These are phyloP conservation scores for Huntiella moniliformis DNA, from an alignment of 2,329 filamentous ascomycete genomes.

Conservation along the genomic window DNA sequence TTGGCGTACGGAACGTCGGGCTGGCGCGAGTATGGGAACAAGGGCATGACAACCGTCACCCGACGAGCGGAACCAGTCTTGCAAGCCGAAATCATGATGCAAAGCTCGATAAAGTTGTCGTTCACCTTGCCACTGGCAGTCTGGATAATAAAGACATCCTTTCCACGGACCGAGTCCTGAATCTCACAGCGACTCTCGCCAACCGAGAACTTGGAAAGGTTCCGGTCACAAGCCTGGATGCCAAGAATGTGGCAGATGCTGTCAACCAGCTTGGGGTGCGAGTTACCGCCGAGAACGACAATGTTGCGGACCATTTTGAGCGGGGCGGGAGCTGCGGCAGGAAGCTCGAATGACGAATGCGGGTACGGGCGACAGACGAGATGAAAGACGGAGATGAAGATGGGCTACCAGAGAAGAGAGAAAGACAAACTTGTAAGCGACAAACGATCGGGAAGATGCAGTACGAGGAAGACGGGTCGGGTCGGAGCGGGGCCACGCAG, in stretches of 20 bases:
- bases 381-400: not conserved
- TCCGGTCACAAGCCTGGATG: constrained; percentile 65
- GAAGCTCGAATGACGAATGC: not conserved
- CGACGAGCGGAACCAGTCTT: constrained; percentile 81
- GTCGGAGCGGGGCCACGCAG: no score
- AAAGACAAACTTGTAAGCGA: not conserved
- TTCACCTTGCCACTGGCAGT: constrained; percentile 85
- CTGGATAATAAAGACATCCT: constrained; percentile 98
- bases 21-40: constrained; percentile 94
- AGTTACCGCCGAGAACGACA: constrained; percentile 80
- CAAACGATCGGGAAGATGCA: not conserved
- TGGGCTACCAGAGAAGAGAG: not conserved
- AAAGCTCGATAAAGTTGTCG: constrained; percentile 87
- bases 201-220: constrained; percentile 81
- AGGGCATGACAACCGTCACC: constrained; percentile 81
- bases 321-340: not conserved
- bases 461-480: no score
- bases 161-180: constrained; percentile 85
- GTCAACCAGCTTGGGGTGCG: constrained; percentile 73
- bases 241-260: constrained; percentile 77
- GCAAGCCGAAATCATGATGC: constrained; percentile 97
- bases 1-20: constrained; percentile 97
- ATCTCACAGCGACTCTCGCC: constrained; percentile 94
- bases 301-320: constrained; percentile 77
- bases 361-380: not conserved